phyloP scores from a whole-genome alignment of 23 red algal species.

The Cyanidium caldarium region DNA sequence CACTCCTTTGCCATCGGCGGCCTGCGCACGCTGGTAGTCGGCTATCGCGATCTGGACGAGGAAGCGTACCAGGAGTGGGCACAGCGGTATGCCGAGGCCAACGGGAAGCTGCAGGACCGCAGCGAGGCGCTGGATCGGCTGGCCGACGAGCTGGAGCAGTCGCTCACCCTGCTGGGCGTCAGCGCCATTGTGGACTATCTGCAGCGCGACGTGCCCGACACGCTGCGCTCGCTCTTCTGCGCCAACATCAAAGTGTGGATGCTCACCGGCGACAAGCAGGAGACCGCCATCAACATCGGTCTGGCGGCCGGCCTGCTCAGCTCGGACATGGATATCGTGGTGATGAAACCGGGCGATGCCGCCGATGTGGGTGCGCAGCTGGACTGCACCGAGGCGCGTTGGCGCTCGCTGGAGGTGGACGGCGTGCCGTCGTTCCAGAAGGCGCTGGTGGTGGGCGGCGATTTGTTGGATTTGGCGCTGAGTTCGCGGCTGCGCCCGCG shows the following conservation, averaged over 20 bases:
- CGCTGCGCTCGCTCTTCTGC: constrained; percentile 41
- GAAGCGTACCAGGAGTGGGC: constrained; percentile 53
- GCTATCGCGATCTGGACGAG: constrained; percentile 49
- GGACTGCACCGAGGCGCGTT: constrained; percentile 45
- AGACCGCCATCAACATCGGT: constrained; percentile 96
- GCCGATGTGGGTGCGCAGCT: constrained; percentile 57
- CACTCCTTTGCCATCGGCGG: constrained; percentile 77
- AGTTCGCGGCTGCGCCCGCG: constrained; percentile 26
- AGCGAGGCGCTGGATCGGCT: constrained; percentile 27
- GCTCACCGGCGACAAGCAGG: constrained; percentile 93
- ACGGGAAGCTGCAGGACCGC: constrained; percentile 20
- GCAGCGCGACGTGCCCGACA: constrained; percentile 81
- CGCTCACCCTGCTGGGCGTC: constrained; percentile 48
- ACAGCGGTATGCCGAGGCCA: constrained; percentile 23
- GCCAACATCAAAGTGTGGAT: constrained; percentile 80
- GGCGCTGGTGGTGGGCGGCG: constrained; percentile 68
- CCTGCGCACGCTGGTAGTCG: constrained; percentile 71
- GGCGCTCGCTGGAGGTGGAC: constrained; percentile 39
- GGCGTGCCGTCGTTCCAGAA: constrained; percentile 11
- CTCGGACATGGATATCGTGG: constrained; percentile 57
- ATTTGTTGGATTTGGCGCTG: constrained; percentile 52
- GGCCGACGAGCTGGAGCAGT: constrained; percentile 54
- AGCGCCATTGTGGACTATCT: constrained; percentile 85
- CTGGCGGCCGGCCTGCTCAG: constrained; percentile 74
- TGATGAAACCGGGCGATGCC: constrained; percentile 48